Conservation (phyloP, 2,329 filamentous ascomycete genomes). For the Paecilomyces formosus region DNA sequence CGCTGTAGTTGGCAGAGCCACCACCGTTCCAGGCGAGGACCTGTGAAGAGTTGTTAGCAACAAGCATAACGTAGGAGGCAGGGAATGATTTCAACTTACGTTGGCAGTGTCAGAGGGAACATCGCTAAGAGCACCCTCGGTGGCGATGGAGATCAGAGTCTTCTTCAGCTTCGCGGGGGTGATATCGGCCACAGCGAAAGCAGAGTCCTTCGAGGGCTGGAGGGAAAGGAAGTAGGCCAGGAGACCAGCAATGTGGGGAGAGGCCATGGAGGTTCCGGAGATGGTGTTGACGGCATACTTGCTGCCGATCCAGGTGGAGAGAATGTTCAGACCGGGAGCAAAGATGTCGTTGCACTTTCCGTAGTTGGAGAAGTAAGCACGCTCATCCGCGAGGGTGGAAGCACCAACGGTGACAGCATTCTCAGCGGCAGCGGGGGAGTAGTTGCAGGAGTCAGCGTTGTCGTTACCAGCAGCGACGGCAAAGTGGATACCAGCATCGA, state of each 20-base stretch:
- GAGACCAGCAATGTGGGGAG: slow-evolving; percentile 91
- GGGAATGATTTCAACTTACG: slow-evolving; percentile 37
- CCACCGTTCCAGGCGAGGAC: slow-evolving; percentile 98
- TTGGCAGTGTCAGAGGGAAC: slow-evolving; percentile 84
- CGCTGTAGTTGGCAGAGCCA: slow-evolving; percentile 81
- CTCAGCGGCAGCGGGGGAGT: slow-evolving; percentile 87
- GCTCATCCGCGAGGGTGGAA: slow-evolving; percentile 85
- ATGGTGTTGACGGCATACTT: slow-evolving; percentile 97
- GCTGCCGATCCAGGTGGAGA: slow-evolving; percentile 97
- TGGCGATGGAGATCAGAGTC: slow-evolving; percentile 75
- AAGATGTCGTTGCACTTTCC: slow-evolving; percentile 99
- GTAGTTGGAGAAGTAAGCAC: slow-evolving; percentile 99
- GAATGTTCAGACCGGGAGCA: slow-evolving; percentile 90
- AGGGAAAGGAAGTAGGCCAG: slow-evolving; percentile 97
- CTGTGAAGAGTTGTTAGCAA: slow-evolving; percentile 27
- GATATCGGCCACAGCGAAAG: slow-evolving; percentile 81
- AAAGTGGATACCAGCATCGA: slow-evolving; percentile 88
- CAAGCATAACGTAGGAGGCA: neutral
- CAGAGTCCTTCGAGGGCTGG: slow-evolving; percentile 81
- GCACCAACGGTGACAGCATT: slow-evolving; percentile 95
- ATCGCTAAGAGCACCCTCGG: slow-evolving; percentile 67
- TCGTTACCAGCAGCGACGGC: slow-evolving; percentile 98
- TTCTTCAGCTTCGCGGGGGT: slow-evolving; percentile 92
- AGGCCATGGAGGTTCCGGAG: slow-evolving; percentile 98
- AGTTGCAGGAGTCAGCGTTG: slow-evolving; percentile 98